Conservation (phyloP, 495 filamentous ascomycete genomes). For the Apiosordaria backusii region DNA sequence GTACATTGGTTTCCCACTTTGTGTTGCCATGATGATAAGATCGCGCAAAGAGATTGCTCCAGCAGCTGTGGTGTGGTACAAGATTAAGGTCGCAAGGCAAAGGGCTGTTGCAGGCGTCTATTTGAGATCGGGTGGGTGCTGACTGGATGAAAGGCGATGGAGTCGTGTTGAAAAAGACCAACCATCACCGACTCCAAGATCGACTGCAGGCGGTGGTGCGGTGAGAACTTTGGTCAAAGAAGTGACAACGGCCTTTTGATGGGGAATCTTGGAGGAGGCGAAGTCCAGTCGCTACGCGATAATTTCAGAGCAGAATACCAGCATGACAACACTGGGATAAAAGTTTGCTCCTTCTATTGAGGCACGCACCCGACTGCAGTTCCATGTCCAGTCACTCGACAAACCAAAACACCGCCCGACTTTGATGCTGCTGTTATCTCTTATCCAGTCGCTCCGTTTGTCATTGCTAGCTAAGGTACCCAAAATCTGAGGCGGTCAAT, state of each 20-base stretch:
- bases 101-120: not conserved
- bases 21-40: not conserved
- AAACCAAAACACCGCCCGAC: not conserved
- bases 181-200: not conserved
- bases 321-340: not conserved
- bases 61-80: too few species aligned
- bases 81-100: not conserved
- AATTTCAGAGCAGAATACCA: not conserved
- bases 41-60: too few species aligned
- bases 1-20: not conserved
- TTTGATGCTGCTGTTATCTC: not conserved
- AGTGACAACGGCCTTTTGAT: too few species aligned
- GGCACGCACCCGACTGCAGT: not conserved
- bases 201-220: too few species aligned
- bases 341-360: not conserved
- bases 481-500: too few species aligned
- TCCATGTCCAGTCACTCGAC: not conserved
- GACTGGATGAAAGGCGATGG: not conserved
- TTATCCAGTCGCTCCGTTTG: not conserved
- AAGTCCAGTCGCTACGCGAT: not conserved
- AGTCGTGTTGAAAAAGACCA: not conserved
- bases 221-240: too few species aligned
- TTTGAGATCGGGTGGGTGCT: not conserved
- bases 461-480: not conserved
- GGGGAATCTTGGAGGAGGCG: too few species aligned